phyloP scores from a whole-genome alignment of 2,329 filamentous ascomycete species.

The Rutstroemia sydowiana region DNA sequence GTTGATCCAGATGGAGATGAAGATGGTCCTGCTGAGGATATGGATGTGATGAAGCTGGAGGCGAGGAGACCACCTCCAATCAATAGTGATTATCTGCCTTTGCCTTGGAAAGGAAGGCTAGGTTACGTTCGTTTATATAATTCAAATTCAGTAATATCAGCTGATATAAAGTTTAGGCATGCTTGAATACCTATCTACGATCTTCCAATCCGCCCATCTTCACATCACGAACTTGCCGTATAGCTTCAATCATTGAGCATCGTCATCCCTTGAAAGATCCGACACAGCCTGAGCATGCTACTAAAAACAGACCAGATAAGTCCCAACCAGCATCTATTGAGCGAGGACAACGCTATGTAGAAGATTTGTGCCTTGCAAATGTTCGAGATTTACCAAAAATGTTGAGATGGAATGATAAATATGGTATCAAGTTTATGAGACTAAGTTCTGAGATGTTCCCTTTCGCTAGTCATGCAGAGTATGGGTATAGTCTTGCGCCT shows the following conservation, averaged over 20 bases:
- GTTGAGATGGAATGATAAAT: conserved; percentile 85
- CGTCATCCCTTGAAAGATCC: conserved; percentile 74
- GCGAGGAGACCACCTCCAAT: conserved; percentile 56
- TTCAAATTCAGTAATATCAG: not conserved
- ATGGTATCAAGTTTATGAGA: conserved; percentile 85
- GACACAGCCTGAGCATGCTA: conserved; percentile 68
- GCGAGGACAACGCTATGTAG: conserved; percentile 65
- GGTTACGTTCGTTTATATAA: conserved; percentile 61
- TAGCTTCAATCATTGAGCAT: conserved; percentile 84
- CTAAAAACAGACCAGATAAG: conserved; percentile 80
- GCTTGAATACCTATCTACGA: conserved; percentile 85
- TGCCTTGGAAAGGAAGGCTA: conserved; percentile 84
- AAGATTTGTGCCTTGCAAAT: conserved; percentile 73
- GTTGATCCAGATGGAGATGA: conserved; percentile 27
- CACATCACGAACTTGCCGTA: conserved; percentile 83
- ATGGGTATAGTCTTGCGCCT: conserved; percentile 76
- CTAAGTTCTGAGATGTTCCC: conserved; percentile 96
- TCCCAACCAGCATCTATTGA: conserved; percentile 57
- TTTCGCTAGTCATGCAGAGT: conserved; percentile 80
- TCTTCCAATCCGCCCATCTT: conserved; percentile 78
- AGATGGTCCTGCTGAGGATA: conserved; percentile 21
- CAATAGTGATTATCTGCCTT: conserved; percentile 73
- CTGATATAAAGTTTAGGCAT: conserved; percentile 49
- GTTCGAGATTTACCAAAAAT: conserved; percentile 78
- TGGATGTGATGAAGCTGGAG: conserved; percentile 25